These are phyloP conservation scores for Rhynchospora breviuscula DNA, from an alignment of 176 grass and related monocot species.

Conservation along the genomic window DNA sequence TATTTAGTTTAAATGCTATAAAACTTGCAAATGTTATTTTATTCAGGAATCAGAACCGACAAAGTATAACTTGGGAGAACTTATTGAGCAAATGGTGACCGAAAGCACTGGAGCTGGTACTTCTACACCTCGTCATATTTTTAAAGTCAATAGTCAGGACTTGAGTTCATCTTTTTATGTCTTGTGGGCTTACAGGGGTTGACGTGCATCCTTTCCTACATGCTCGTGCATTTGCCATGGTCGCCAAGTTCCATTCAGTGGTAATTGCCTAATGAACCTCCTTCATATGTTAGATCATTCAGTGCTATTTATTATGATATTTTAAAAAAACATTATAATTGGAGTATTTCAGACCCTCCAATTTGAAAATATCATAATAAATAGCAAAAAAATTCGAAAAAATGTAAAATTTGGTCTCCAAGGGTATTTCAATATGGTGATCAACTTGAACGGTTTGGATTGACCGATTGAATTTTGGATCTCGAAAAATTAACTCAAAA, in stretches of 20 bases:
- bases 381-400: no score
- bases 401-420: no score
- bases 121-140: constrained; percentile 16
- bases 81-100: constrained; percentile 77
- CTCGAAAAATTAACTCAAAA: no score
- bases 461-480: no score
- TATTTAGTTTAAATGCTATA: not conserved
- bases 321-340: no score
- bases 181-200: constrained; percentile 43
- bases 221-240: constrained; percentile 65
- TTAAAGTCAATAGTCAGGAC: not conserved
- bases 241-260: constrained; percentile 73
- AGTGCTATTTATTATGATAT: no score
- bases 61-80: constrained; percentile 51
- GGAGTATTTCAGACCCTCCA: no score
- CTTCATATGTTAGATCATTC: not conserved
- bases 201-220: constrained; percentile 82
- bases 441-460: no score
- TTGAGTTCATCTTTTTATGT: constrained; percentile 27
- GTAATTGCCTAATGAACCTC: constrained; percentile 34
- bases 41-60: constrained; percentile 57
- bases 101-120: constrained; percentile 65
- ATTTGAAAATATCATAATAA: no score
- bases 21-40: constrained; percentile 16
- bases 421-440: no score